A percentile compares a stretch with the other conserved stretches of the same genome.
phyloP scores from a whole-genome alignment of 2,329 filamentous ascomycete genomes.

The Phaeosphaeriaceae sp. region DNA sequence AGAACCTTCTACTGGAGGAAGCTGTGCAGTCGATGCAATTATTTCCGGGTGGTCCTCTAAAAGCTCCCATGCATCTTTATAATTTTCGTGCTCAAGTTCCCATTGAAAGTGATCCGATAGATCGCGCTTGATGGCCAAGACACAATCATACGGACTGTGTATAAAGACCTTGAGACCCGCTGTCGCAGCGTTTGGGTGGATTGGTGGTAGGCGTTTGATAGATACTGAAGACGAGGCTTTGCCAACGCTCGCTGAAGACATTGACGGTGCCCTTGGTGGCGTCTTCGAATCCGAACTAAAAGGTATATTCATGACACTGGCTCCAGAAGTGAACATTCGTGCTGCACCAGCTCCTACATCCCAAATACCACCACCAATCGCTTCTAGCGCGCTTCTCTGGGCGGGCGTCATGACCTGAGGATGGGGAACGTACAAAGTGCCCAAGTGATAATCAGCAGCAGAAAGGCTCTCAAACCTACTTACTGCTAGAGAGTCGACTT shows the following conservation, averaged over 20 bases:
- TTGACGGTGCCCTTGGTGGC: slow-evolving; percentile 30
- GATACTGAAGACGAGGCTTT: slow-evolving; percentile 27
- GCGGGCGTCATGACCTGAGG: slow-evolving; percentile 66
- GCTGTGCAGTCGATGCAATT: slow-evolving; percentile 51
- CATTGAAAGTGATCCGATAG: slow-evolving; percentile 83
- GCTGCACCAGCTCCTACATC: slow-evolving; percentile 89
- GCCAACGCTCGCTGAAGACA: slow-evolving; percentile 44
- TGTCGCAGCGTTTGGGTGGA: slow-evolving; percentile 58
- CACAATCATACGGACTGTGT: slow-evolving; percentile 94
- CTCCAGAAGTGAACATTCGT: slow-evolving; percentile 83
- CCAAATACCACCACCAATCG: slow-evolving; percentile 80
- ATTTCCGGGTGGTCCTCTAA: slow-evolving; percentile 86
- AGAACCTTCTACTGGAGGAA: slow-evolving; percentile 43
- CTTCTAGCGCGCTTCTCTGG: slow-evolving; percentile 76
- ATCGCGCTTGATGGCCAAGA: slow-evolving; percentile 88
- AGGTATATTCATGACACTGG: slow-evolving; percentile 67
- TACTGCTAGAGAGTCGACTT: slow-evolving; percentile 84
- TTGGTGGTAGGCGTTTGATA: slow-evolving; percentile 33
- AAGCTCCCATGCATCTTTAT: slow-evolving; percentile 86
- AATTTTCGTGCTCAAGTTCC: slow-evolving; percentile 81
- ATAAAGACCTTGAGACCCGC: slow-evolving; percentile 85
- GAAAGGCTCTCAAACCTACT: slow-evolving; percentile 86
- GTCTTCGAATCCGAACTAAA: slow-evolving; percentile 48
- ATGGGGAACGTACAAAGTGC: slow-evolving; percentile 78
- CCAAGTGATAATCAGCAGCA: slow-evolving; percentile 89